These are phyloP conservation scores for Primulina huaijiensis DNA, from an alignment of 257 asterid species.

Conservation along the genomic window DNA sequence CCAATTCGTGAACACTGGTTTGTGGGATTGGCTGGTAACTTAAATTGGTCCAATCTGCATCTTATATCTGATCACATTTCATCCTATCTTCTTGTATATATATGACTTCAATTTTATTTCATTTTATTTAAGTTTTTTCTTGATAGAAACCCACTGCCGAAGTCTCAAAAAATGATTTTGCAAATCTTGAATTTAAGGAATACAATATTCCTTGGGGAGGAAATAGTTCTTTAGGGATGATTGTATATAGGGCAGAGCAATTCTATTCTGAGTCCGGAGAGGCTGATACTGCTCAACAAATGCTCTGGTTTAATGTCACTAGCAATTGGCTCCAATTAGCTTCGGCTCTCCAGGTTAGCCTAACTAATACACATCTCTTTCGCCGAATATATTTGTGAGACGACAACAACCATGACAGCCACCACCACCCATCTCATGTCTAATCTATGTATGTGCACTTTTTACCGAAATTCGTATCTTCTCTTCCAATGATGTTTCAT, in stretches of 20 bases:
- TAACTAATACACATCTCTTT: not conserved
- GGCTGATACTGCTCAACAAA: constrained; percentile 30
- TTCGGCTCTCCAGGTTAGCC: constrained; percentile 39
- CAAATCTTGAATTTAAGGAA: constrained; percentile 35
- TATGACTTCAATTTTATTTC: not conserved
- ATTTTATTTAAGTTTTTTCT: not conserved
- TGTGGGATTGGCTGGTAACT: constrained; percentile 75
- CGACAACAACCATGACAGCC: not conserved
- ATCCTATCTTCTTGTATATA: not conserved
- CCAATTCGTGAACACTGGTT: constrained; percentile 49
- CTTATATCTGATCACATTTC: not conserved
- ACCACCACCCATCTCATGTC: not conserved
- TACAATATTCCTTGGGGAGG: constrained; percentile 49
- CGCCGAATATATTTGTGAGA: not conserved
- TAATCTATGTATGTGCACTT: not conserved
- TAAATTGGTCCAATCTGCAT: not conserved
- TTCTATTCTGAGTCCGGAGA: constrained; percentile 44
- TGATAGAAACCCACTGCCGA: constrained; percentile 48
- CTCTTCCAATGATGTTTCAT: too few relatives aligned
- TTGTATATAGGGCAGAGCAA: constrained; percentile 46
- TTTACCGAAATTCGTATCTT: not conserved
- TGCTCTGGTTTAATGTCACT: constrained; percentile 43
- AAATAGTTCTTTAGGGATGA: constrained; percentile 39
- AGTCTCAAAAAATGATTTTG: constrained; percentile 36
- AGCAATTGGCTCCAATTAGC: constrained; percentile 45